phyloP scores from a whole-genome alignment of 1,284 basidiomycete genomes.

The Cerioporus squamosus region DNA sequence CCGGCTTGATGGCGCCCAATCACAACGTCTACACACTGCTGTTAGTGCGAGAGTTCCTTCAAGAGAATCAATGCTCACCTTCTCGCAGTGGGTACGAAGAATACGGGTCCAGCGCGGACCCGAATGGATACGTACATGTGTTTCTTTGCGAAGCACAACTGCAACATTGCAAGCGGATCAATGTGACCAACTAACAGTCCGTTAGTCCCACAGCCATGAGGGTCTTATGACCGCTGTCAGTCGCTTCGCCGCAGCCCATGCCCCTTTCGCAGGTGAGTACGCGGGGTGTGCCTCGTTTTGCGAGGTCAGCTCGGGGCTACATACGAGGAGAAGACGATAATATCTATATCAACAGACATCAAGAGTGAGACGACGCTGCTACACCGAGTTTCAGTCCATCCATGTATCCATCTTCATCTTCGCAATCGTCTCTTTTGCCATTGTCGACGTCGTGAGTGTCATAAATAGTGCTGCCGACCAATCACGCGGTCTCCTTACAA shows the following conservation, averaged over 20 bases:
- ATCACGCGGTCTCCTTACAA: conserved; percentile 36
- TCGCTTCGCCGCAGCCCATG: no score
- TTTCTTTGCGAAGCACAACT: not conserved
- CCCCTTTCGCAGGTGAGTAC: no score
- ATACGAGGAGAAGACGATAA: not conserved
- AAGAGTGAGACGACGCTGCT: conserved; percentile 19
- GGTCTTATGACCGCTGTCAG: no score
- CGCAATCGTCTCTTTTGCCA: conserved; percentile 22
- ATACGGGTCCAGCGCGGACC: not conserved
- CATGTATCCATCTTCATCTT: conserved; percentile 9
- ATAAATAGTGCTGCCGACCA: conserved; percentile 13
- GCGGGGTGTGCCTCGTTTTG: not conserved
- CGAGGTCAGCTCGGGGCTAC: not conserved
- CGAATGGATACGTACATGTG: conserved; percentile 7
- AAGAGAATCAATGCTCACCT: not conserved
- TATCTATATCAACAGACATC: conserved; percentile 21
- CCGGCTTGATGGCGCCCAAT: conserved; percentile 4
- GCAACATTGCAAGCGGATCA: not conserved
- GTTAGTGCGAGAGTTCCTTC: not conserved
- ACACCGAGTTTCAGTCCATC: conserved; percentile 10
- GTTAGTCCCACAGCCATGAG: not conserved
- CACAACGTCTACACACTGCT: not conserved
- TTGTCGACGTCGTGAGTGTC: conserved; percentile 6
- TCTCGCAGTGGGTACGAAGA: no score
- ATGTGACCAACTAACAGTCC: not conserved